Conservation (phyloP, 169 alveolate species). For the Plasmodium vivax region DNA sequence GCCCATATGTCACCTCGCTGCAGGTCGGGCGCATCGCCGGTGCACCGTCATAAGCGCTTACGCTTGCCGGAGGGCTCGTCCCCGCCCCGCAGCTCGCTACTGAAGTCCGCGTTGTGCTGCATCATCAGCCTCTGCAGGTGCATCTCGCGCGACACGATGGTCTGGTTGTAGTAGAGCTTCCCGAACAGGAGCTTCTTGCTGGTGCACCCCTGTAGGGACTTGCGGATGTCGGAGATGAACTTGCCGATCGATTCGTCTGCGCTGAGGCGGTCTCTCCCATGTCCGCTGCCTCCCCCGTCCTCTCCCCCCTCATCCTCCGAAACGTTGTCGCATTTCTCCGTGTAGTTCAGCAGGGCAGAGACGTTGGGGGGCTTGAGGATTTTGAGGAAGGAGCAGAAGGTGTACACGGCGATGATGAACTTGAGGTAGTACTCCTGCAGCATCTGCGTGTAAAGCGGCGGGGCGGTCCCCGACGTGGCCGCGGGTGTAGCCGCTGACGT, state of each 20-base stretch:
- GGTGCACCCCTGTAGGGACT: slow-evolving; percentile 71
- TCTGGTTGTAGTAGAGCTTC: slow-evolving; percentile 35
- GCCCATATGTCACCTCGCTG: background rate
- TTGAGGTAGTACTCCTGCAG: slow-evolving; percentile 63
- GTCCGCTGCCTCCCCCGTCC: background rate
- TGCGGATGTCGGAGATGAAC: slow-evolving; percentile 32
- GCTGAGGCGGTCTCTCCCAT: too few species aligned
- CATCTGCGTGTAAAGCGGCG: background rate
- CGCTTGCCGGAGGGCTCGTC: background rate
- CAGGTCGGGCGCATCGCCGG: too few species aligned
- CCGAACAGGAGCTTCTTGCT: slow-evolving; percentile 65
- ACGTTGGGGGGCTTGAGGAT: slow-evolving; percentile 61
- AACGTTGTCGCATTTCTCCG: background rate
- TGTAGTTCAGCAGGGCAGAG: slow-evolving; percentile 50
- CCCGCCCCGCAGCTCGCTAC: background rate
- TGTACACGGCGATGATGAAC: slow-evolving; percentile 28
- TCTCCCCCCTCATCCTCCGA: slow-evolving; percentile 6
- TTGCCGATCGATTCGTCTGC: slow-evolving; percentile 13
- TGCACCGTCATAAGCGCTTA: background rate
- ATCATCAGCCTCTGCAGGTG: slow-evolving; percentile 20
- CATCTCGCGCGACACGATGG: slow-evolving; percentile 39
- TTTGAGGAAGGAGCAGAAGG: slow-evolving; percentile 48
- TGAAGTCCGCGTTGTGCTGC: slow-evolving; percentile 10
- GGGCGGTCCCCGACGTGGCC: too few species aligned
- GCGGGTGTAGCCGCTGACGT: background rate